Conservation (phyloP, 2,329 filamentous ascomycete species). For the Aspergillus sp. region DNA sequence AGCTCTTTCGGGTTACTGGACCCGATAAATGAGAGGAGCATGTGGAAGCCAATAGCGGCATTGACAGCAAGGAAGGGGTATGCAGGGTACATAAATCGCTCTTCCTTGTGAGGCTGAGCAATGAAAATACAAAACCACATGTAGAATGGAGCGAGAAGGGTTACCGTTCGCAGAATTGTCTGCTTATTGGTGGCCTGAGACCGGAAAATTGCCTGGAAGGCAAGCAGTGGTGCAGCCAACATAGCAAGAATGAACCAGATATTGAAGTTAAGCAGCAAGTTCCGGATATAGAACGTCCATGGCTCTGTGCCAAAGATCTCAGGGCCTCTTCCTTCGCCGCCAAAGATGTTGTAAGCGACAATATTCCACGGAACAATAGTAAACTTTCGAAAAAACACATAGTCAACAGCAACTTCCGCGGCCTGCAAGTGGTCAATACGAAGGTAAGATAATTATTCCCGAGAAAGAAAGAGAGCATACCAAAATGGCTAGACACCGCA, state of each 20-base stretch:
- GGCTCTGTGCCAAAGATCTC: constrained; percentile 93
- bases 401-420: constrained; percentile 64
- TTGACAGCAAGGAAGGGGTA: constrained; percentile 89
- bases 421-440: constrained; percentile 43
- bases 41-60: constrained; percentile 75
- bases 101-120: constrained; percentile 90
- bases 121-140: constrained; percentile 92
- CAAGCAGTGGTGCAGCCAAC: constrained; percentile 64
- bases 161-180: constrained; percentile 65
- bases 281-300: constrained; percentile 94
- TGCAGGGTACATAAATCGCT: constrained; percentile 95
- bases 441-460: background rate
- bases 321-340: constrained; percentile 67
- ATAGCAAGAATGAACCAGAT: constrained; percentile 83
- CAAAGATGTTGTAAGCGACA: constrained; percentile 90
- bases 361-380: constrained; percentile 84
- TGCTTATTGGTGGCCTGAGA: constrained; percentile 57
- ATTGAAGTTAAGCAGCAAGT: constrained; percentile 90
- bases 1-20: constrained; percentile 60
- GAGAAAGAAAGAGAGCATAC: constrained; percentile 42
- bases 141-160: constrained; percentile 82
- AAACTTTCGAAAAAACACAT: constrained; percentile 75
- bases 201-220: constrained; percentile 63
- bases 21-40: constrained; percentile 68
- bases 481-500: constrained; percentile 61